These are phyloP conservation scores for Blastobotrys aristatus DNA, from an alignment of 1,139 yeast genomes.

Conservation along the genomic window DNA sequence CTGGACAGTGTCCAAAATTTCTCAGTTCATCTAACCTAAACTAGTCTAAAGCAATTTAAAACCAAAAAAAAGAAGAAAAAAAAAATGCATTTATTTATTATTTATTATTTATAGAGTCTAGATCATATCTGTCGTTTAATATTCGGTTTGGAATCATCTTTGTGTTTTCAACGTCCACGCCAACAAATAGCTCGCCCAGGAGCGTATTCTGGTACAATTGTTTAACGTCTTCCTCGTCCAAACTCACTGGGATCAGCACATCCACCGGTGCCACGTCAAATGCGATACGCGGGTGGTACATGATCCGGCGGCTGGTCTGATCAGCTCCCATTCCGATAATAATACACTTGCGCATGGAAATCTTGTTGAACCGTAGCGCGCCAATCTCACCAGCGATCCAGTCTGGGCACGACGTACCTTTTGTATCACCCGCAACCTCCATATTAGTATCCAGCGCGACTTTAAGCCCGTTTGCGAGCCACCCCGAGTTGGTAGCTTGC, in stretches of 20 bases:
- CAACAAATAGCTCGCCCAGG: neutral
- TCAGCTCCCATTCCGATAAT: neutral
- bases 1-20: constrained; percentile 4
- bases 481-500: neutral
- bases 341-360: neutral
- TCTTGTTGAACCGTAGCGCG: neutral
- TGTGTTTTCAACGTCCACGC: neutral
- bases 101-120: neutral
- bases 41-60: neutral
- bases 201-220: neutral
- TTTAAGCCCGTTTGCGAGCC: neutral
- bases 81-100: no score
- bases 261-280: neutral
- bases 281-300: neutral
- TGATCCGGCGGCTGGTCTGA: neutral
- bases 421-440: neutral
- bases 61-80: neutral
- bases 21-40: neutral
- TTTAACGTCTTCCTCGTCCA: neutral
- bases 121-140: constrained; percentile 1
- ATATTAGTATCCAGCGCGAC: neutral
- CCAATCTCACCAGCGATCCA: neutral
- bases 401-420: neutral
- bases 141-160: neutral
- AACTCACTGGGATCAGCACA: neutral